Conservation (phyloP, 371 early-diverging fungal species). For the Actinomortierella ambigua region DNA sequence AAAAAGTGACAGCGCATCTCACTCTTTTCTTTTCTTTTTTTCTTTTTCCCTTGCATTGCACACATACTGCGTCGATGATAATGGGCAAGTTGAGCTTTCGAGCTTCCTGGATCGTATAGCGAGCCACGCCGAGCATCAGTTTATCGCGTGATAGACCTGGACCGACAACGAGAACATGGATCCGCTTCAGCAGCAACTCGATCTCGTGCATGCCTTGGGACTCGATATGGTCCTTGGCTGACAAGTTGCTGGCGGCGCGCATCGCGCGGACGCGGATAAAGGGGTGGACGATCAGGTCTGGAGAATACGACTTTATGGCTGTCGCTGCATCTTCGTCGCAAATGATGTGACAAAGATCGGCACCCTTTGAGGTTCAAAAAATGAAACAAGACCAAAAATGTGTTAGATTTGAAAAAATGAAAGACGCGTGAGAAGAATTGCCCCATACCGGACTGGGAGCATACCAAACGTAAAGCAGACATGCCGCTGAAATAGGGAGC, state of each 20-base stretch:
- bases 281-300: conserved; percentile 71
- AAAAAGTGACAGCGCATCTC: no score
- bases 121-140: conserved; percentile 65
- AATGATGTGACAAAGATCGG: conserved; percentile 90
- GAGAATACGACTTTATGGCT: conserved; percentile 69
- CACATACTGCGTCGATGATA: conserved; percentile 90
- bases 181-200: conserved; percentile 60
- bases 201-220: conserved; percentile 47
- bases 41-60: no score
- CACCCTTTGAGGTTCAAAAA: conserved; percentile 64
- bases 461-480: conserved; percentile 77
- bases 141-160: conserved; percentile 90
- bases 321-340: conserved; percentile 83
- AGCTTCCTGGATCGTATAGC: conserved; percentile 64
- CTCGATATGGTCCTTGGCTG: conserved; percentile 33
- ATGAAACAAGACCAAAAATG: neutral
- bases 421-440: neutral
- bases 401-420: neutral
- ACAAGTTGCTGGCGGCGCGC: neutral
- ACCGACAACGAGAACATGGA: conserved; percentile 90
- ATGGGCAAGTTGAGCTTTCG: conserved; percentile 69
- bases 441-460: conserved; percentile 6
- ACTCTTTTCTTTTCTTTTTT: no score
- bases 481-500: conserved; percentile 93
- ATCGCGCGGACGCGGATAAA: conserved; percentile 49